Base-by-base conservation (phyloP, 2,329 filamentous ascomycete species). In the Penicillium sp. region DNA sequence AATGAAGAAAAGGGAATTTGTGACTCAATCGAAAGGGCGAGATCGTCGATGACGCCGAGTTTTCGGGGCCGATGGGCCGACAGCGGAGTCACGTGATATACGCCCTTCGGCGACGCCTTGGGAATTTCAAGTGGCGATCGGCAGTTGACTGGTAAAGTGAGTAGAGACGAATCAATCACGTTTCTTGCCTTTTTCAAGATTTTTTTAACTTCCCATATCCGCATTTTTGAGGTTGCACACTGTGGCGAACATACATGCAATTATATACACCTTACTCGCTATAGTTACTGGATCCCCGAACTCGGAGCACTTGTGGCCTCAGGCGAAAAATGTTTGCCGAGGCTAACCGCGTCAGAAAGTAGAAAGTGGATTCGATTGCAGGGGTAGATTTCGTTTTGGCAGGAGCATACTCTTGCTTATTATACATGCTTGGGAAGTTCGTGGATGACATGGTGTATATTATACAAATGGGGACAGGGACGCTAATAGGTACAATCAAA, bases 41-140 rank as follows among this genome's bases (percentile, higher is more conserved):
- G 45, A 61, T 59, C 52, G 60, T 63, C 60, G 58, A 68, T 66
- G 65, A 70, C 61, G 68, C 60, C 68, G 66, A 69, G 45, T 65
- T 64, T 60, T 65, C 68, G 60, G 66, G 66, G 19, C 19, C 19
- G 19, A 22, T 22, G 2, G 62, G 65, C 68, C 68, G 68, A 70
- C 59, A 66, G 59, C 67, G 68, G 68, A 69, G 67, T 66, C 67
- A 69, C 67, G 65, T 69, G 67, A 63, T 22, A 14, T n/a, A 0
- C 6, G 25, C 53, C 40, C 37, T 55, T 11, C 30, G n/a, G 30
- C 45, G 48, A 42, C 22, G 16, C 25, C 35, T 4, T 26, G 11
- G 11, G 38, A 22, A 10, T 28, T 53, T 33, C 19, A 22, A 40
- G 52, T 30, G 52, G 25, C 52, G 37, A 42, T 54, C 13, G 22